phyloP scores from a whole-genome alignment of 495 filamentous ascomycete genomes.

The Sabuloglossum arenarium region DNA sequence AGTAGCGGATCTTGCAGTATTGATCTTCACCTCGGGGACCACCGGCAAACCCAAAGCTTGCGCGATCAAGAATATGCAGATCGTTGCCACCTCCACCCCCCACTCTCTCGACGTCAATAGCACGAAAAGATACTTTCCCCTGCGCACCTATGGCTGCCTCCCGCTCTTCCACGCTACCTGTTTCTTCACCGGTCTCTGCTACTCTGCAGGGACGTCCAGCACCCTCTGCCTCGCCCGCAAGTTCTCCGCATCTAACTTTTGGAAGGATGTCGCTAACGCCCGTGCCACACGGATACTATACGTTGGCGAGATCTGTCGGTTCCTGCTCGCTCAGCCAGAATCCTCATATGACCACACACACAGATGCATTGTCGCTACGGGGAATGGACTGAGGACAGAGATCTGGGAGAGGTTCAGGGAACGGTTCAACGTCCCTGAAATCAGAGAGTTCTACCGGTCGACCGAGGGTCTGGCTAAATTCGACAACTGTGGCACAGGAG shows the following conservation, averaged over 20 bases:
- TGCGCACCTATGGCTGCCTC: conserved; percentile 70
- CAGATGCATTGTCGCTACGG: conserved; percentile 43
- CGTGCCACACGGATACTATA: conserved; percentile 53
- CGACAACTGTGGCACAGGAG: conserved; percentile 13
- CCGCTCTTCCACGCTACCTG: conserved; percentile 50
- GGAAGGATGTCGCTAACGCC: conserved; percentile 50
- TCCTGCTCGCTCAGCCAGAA: conserved; percentile 48
- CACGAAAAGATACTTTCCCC: no score
- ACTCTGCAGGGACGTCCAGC: conserved; percentile 7
- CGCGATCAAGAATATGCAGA: no score
- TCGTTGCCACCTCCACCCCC: no score
- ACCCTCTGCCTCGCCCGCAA: conserved; percentile 46
- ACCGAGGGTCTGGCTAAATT: conserved; percentile 17
- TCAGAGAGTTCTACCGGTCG: conserved; percentile 24
- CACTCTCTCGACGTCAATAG: no score
- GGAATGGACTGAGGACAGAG: conserved; percentile 60
- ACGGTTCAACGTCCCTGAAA: conserved; percentile 14
- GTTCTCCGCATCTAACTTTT: conserved; percentile 54
- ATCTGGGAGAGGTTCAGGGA: conserved; percentile 52
- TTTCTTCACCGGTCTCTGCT: conserved; percentile 25
- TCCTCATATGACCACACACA: conserved; percentile 43
- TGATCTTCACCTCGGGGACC: no score
- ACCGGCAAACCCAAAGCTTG: no score
- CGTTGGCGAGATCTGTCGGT: conserved; percentile 65
- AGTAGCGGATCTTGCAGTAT: no score